Conservation (phyloP, 805 yeast genomes). For the Saturnispora galanensis region DNA sequence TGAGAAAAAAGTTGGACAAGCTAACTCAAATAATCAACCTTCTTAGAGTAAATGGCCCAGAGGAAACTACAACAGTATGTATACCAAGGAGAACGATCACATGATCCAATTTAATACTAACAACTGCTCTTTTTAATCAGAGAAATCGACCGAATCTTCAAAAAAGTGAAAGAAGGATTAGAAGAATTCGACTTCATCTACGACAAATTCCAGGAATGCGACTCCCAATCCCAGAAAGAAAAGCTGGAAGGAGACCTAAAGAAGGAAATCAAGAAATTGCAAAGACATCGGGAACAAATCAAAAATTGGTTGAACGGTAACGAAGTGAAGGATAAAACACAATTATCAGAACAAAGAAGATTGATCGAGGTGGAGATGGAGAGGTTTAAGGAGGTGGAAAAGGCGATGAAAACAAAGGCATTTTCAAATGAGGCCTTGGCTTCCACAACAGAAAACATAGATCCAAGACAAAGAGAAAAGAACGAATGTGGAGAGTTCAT, state of each 20-base stretch:
- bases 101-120: neutral
- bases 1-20: neutral
- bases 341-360: constrained; percentile 37
- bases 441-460: constrained; percentile 17
- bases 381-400: constrained; percentile 49
- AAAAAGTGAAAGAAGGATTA: constrained; percentile 50
- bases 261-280: constrained; percentile 51
- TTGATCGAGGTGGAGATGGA: constrained; percentile 44
- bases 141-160: constrained; percentile 55
- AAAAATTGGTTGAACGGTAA: constrained; percentile 49
- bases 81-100: neutral
- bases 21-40: neutral
- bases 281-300: constrained; percentile 50
- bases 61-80: constrained; percentile 42
- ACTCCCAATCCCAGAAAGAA: constrained; percentile 46
- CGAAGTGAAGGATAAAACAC: constrained; percentile 38
- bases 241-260: constrained; percentile 47
- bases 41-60: constrained; percentile 31
- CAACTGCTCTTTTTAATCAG: constrained; percentile 13
- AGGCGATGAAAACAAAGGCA: constrained; percentile 46
- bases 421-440: constrained; percentile 49
- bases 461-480: constrained; percentile 55
- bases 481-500: constrained; percentile 65
- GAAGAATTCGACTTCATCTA: constrained; percentile 45
- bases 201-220: constrained; percentile 38